Evolutionary conservation across 208 protist species (phyloP), one percentile per base, ranked within the genome.

Genomic region (Endotrypanum monterogeii): DNA sequence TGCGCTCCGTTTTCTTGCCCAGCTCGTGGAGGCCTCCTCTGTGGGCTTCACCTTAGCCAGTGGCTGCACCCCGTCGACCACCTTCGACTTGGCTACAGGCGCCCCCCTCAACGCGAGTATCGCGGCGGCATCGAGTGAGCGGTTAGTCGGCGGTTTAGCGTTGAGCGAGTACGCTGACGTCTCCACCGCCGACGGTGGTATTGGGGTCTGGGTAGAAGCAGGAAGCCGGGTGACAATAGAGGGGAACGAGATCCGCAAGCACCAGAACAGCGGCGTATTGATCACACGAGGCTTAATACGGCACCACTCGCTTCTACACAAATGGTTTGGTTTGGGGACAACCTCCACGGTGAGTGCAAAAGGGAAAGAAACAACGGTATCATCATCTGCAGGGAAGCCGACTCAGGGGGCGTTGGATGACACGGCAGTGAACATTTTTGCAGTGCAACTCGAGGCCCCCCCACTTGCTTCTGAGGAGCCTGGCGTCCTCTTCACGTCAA

Each of bases 121-220:
- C 1, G 6, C 20, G n/a, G 69, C 16, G 28, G 62, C 18, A n/a
- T 63, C 66, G 55, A 35, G 28, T 30, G 18, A 18, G 61, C 65
- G 63, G 35, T 65, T 37, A 50, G 60, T 89, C 4, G 83, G 82
- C 28, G 84, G 84, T 11, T 50, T 89, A 4, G 80, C 68, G 16
- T 50, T 89, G n/a, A 68, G 81, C 9, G 77, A 81, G 16, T 91
- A 89, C 60, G 81, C 87, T n/a, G 78, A 82, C 18, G 66, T 89
- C 9, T 91, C 84, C 79, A 82, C 79, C 0, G 80, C 88, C 1
- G 88, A 97, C 70, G 92, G 92, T 35, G 93, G 93, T 25, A 76
- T 97, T 12, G 93, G 93, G 9, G 89, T 85, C 25, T 97, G 90
- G 90, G 61, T 95, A 11, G 86, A 89, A 62, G 73, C 83, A 11